These are phyloP conservation scores for Candida buenavistaensis DNA, from an alignment of 1,139 yeast genomes.

Conservation along the genomic window DNA sequence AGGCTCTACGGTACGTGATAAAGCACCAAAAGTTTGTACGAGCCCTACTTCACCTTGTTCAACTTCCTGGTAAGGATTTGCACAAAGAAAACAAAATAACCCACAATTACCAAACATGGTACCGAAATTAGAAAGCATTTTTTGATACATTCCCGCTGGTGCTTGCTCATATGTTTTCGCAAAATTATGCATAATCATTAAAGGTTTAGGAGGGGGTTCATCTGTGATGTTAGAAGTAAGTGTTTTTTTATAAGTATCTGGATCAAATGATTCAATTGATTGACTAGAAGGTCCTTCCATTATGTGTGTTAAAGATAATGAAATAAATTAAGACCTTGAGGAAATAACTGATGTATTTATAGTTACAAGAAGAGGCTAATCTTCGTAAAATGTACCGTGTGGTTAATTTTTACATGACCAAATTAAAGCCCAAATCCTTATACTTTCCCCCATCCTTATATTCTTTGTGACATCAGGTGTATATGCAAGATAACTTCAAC, in stretches of 20 bases:
- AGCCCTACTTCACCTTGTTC: conserved; percentile 72
- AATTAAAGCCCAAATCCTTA: too few species aligned
- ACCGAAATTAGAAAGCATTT: conserved; percentile 47
- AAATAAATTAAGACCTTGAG: too few species aligned
- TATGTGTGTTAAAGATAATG: too few species aligned
- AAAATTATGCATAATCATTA: conserved; percentile 33
- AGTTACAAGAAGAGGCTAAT: too few species aligned
- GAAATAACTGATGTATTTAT: too few species aligned
- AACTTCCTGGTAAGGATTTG: conserved; percentile 63
- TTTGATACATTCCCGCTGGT: conserved; percentile 36
- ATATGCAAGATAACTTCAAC: too few species aligned
- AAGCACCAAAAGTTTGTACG: conserved; percentile 67
- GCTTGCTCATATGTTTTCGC: conserved; percentile 41
- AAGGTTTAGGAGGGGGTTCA: conserved; percentile 29
- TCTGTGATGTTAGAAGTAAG: conserved; percentile 15
- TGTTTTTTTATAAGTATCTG: conserved; percentile 15
- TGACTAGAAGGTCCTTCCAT: conserved; percentile 13
- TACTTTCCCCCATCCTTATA: too few species aligned
- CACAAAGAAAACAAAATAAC: conserved; percentile 59
- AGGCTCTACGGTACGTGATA: conserved; percentile 67
- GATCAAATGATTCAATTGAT: conserved; percentile 17
- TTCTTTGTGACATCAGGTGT: too few species aligned
- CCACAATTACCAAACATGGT: conserved; percentile 54
- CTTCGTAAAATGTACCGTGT: too few species aligned
- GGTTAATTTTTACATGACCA: too few species aligned